Evolutionary conservation across 768 basidiomycete species (phyloP), one percentile per base, ranked within the genome.

Genomic region (Saitozyma podzolica): DNA sequence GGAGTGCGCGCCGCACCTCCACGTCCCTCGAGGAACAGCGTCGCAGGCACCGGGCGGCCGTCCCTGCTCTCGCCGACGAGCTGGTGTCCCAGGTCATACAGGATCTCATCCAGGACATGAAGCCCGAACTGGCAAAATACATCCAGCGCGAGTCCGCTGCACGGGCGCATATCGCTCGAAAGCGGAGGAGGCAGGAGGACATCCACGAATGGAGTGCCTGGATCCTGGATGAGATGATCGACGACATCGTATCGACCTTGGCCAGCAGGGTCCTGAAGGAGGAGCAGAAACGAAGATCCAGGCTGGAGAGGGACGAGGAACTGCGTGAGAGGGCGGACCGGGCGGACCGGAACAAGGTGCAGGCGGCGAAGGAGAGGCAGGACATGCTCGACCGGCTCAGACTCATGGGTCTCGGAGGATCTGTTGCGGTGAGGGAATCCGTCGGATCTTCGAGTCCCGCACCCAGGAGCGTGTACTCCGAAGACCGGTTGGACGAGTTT

Each of bases 61-160:
- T 53, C 42, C 8, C 13, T 66, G 13, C 53, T 37, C 9, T 61
- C 3, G 59, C 59, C 13, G 64, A 61, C 45, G 11, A 50, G 20
- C 51, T 76, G 48, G 47, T 76, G 2, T 20, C 56, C 16, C 64
- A 70, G 39, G 64, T 69, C 50, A 56, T 76, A 11, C 43, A 55
- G 8, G 11, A n/a, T 0, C 43, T 72, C 40, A 49, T 73, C 1
- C 40, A 48, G 8, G 56, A 67, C 17, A 49, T 70, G 2, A 56
- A 53, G 4, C 52, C 55, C 2, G 69, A 71, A 14, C 41, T 71
- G 7, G 13, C 7, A 9, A 55, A 58, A 40, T 20, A 55, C 9
- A 51, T 73, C 20, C 65, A 68, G 40, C 66, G 66, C 40, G 61
- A 64, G 47, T 41, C 47, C 8, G 69, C 69, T 19, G 69, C 71